These are phyloP conservation scores for Carpinus viminea DNA, from an alignment of 306 rosid species.

Conservation along the genomic window DNA sequence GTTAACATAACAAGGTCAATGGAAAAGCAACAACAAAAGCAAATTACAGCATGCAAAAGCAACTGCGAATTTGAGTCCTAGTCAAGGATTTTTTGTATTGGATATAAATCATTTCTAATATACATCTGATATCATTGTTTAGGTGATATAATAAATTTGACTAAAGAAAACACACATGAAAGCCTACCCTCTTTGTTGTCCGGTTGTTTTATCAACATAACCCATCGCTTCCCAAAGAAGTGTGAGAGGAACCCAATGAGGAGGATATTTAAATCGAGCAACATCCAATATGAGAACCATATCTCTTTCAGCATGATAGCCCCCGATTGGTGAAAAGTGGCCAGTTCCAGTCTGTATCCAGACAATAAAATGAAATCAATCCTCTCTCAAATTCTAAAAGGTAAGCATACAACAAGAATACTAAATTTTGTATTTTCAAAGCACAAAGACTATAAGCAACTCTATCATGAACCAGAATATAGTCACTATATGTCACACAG, in stretches of 20 bases:
- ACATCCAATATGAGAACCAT: slow-evolving; percentile 93
- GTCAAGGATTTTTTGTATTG: background rate
- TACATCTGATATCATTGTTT: background rate
- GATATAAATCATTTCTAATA: background rate
- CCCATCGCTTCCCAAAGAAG: slow-evolving; percentile 85
- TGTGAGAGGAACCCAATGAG: slow-evolving; percentile 91
- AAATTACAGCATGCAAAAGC: background rate
- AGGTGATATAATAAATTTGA: background rate
- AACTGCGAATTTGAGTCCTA: background rate
- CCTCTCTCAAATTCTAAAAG: background rate
- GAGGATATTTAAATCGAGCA: slow-evolving; percentile 93
- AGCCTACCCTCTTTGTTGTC: slow-evolving; percentile 73
- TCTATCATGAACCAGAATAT: background rate
- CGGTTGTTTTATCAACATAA: slow-evolving; percentile 65
- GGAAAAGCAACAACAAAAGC: background rate
- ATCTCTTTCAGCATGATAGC: slow-evolving; percentile 79
- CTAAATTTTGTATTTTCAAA: background rate
- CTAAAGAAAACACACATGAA: slow-evolving; percentile 8
- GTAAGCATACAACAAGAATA: background rate
- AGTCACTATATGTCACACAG: background rate
- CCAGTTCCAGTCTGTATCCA: slow-evolving; percentile 81
- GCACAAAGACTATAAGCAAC: background rate
- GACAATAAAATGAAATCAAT: slow-evolving; percentile 27
- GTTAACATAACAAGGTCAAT: background rate
- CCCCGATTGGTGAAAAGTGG: slow-evolving; percentile 94